Conservation (phyloP, 2,329 filamentous ascomycete species). For the Xenoacremonium recifei region DNA sequence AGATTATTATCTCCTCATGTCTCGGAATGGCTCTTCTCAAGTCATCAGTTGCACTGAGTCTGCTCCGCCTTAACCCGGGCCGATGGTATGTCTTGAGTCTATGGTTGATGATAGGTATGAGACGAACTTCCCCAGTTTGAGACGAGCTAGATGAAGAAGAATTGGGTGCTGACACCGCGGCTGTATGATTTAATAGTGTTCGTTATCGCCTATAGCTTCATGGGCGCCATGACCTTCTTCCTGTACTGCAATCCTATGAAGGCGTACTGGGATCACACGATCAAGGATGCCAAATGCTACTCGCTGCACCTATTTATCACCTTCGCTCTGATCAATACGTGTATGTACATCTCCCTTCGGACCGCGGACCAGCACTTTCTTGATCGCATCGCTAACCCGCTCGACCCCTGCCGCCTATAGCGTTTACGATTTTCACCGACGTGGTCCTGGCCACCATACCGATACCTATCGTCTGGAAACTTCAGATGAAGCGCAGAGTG, state of each 20-base stretch:
- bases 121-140: neutral
- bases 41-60: conserved; percentile 13
- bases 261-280: conserved; percentile 8
- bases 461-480: conserved; percentile 38
- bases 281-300: conserved; percentile 9
- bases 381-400: no score
- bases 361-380: neutral
- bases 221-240: conserved; percentile 12
- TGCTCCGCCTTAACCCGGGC: conserved; percentile 11
- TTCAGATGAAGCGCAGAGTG: conserved; percentile 38
- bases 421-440: conserved; percentile 43
- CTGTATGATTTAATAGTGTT: conserved; percentile 6
- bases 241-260: conserved; percentile 13
- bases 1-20: conserved; percentile 12
- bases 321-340: conserved; percentile 10
- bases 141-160: no score
- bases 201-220: conserved; percentile 13
- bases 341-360: neutral
- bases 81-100: conserved; percentile 10
- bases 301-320: conserved; percentile 7
- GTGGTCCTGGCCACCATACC: conserved; percentile 42
- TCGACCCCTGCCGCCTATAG: no score
- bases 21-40: conserved; percentile 13
- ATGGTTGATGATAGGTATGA: conserved; percentile 11
- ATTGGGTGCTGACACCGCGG: neutral